Conservation (phyloP, 768 basidiomycete species). For the Tricholoma terreum region DNA sequence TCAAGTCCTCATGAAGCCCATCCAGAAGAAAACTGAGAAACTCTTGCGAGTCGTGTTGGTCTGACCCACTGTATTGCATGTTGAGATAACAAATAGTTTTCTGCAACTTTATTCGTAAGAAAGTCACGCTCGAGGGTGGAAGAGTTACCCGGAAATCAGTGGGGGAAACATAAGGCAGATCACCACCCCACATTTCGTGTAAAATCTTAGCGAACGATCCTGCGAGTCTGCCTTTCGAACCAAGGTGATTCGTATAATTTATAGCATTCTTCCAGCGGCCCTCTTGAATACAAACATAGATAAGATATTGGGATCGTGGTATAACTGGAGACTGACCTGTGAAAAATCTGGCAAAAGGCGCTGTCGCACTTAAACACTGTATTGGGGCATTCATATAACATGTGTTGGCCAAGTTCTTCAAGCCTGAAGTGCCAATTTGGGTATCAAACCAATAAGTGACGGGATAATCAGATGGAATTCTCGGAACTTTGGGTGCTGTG, state of each 20-base stretch:
- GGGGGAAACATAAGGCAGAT: slow-evolving; percentile 80
- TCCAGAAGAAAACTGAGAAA: slow-evolving; percentile 93
- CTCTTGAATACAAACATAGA: slow-evolving; percentile 40
- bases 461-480: slow-evolving; percentile 73
- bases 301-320: slow-evolving; percentile 1
- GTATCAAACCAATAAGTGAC: slow-evolving; percentile 83
- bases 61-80: slow-evolving; percentile 72
- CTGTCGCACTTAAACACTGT: slow-evolving; percentile 93
- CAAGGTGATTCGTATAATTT: slow-evolving; percentile 82
- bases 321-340: slow-evolving; percentile 51
- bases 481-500: slow-evolving; percentile 53
- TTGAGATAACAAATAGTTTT: slow-evolving; percentile 1
- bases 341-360: slow-evolving; percentile 92
- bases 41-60: slow-evolving; percentile 98
- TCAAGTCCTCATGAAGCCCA: slow-evolving; percentile 86
- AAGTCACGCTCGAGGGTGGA: not conserved
- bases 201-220: slow-evolving; percentile 80
- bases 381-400: slow-evolving; percentile 99
- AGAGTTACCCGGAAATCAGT: slow-evolving; percentile 74
- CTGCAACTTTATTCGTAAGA: not conserved
- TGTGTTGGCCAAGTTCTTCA: slow-evolving; percentile 96
- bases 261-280: slow-evolving; percentile 79
- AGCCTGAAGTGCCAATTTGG: slow-evolving; percentile 74
- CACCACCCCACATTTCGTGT: slow-evolving; percentile 84
- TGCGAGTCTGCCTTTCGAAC: slow-evolving; percentile 82